A percentile compares a stretch with the other conserved stretches of the same genome.
phyloP scores from a whole-genome alignment of 768 basidiomycete genomes.

The Galerina marginata region DNA sequence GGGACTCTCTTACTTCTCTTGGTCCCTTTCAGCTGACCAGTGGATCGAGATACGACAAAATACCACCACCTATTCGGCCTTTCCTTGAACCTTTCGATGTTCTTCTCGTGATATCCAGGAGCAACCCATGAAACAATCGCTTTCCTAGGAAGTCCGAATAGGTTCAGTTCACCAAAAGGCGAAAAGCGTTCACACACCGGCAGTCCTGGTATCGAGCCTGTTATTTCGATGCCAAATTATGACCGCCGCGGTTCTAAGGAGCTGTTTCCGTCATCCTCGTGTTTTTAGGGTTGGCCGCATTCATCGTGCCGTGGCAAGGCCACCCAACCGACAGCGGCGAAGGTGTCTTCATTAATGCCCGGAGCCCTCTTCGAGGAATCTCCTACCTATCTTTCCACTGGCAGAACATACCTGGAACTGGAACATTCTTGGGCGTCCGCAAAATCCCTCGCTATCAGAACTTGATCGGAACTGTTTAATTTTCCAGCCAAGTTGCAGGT shows the following conservation, averaged over 20 bases:
- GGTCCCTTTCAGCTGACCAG: neutral
- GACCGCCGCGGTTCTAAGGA: constrained; percentile 16
- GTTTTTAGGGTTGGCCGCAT: constrained; percentile 14
- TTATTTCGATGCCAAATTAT: neutral
- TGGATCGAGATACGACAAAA: neutral
- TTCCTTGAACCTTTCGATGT: neutral
- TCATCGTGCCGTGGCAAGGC: constrained; percentile 10
- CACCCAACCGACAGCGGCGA: constrained; percentile 1
- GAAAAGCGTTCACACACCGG: neutral
- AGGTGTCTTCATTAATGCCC: constrained; percentile 18
- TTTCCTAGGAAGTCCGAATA: neutral
- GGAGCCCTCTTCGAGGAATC: neutral
- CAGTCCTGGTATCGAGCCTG: neutral
- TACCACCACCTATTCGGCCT: neutral
- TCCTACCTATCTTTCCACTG: constrained; percentile 4
- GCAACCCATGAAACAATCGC: neutral
- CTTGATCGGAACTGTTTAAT: neutral
- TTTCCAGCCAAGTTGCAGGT: too few species aligned
- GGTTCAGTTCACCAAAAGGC: neutral
- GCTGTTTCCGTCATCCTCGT: constrained; percentile 16
- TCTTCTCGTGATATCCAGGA: neutral
- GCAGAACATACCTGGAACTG: neutral
- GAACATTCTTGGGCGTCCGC: neutral
- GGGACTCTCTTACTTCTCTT: neutral
- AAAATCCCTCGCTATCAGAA: neutral